phyloP scores from a whole-genome alignment of 345 rosid species.

The Dipteronia sinensis region DNA sequence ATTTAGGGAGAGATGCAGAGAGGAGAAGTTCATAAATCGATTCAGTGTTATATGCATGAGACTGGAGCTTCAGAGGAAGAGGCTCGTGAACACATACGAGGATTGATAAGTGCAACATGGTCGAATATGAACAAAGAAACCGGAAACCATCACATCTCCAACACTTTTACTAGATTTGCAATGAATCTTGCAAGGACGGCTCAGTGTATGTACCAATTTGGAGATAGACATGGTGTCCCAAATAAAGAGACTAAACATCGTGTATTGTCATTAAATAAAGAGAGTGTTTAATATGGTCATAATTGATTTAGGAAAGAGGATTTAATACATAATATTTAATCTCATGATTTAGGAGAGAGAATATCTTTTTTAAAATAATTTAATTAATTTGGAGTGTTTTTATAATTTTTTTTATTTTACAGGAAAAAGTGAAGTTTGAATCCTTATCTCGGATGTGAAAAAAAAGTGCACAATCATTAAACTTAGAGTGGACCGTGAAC shows the following conservation, averaged over 20 bases:
- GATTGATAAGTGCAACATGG: slow-evolving; percentile 39
- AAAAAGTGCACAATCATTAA: too few relatives aligned
- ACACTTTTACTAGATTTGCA: slow-evolving; percentile 9
- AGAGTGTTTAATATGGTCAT: too few relatives aligned
- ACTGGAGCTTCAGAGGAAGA: slow-evolving; percentile 31
- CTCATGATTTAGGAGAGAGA: too few relatives aligned
- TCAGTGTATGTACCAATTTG: slow-evolving; percentile 35
- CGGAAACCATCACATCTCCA: background rate
- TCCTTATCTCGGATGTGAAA: too few relatives aligned
- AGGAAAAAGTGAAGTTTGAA: too few relatives aligned
- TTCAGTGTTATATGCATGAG: slow-evolving; percentile 44
- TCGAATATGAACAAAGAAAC: slow-evolving; percentile 36
- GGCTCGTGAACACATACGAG: slow-evolving; percentile 25
- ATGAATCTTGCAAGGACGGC: slow-evolving; percentile 39
- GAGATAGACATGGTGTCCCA: slow-evolving; percentile 34
- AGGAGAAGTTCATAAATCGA: slow-evolving; percentile 36
- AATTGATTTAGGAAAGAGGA: too few relatives aligned
- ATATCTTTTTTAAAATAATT: too few relatives aligned
- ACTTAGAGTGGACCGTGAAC: too few relatives aligned
- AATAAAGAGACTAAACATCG: background rate
- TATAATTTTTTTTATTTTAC: too few relatives aligned
- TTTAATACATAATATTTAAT: too few relatives aligned
- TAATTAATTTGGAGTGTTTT: too few relatives aligned
- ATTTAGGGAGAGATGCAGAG: slow-evolving; percentile 31
- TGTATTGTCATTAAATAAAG: background rate